Evolutionary conservation across 495 filamentous ascomycete species (phyloP).

Genomic region (Collariella sp.): DNA sequence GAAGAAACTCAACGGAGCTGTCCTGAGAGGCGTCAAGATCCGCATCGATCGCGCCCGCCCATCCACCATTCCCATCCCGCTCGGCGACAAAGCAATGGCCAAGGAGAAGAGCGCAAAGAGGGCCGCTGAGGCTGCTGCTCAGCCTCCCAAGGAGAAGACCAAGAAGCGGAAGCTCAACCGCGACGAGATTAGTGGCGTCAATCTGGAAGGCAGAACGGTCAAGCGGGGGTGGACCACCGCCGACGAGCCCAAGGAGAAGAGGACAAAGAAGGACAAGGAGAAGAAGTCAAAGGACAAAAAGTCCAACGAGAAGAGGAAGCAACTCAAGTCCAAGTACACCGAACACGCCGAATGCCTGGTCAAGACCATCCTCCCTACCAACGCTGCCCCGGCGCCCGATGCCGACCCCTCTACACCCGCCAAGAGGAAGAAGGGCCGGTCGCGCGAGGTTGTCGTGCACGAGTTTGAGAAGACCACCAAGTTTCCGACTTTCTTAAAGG

Average conservation of each 20-base stretch:
- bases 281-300: slow-evolving; percentile 40
- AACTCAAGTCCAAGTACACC: slow-evolving; percentile 64
- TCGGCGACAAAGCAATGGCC: slow-evolving; percentile 28
- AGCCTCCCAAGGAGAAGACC: slow-evolving; percentile 33
- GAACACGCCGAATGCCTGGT: slow-evolving; percentile 72
- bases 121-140: slow-evolving; percentile 19
- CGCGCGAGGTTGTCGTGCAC: slow-evolving; percentile 55
- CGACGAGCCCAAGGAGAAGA: slow-evolving; percentile 44
- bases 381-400: slow-evolving; percentile 35
- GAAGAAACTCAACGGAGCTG: slow-evolving; percentile 85
- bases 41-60: slow-evolving; percentile 70
- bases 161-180: slow-evolving; percentile 60
- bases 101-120: slow-evolving; percentile 33
- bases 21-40: slow-evolving; percentile 78
- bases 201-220: slow-evolving; percentile 67
- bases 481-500: slow-evolving; percentile 66
- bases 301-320: slow-evolving; percentile 45
- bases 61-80: slow-evolving; percentile 27
- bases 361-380: slow-evolving; percentile 65
- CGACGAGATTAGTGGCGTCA: slow-evolving; percentile 57
- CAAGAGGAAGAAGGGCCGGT: slow-evolving; percentile 46
- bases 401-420: slow-evolving; percentile 33
- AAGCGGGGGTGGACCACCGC: slow-evolving; percentile 86
- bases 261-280: slow-evolving; percentile 43
- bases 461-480: slow-evolving; percentile 76